Percentiles rank a stretch among this genome's conserved stretches.
phyloP scores from a whole-genome alignment of 345 rosid genomes.

The Sisymbrium irio region DNA sequence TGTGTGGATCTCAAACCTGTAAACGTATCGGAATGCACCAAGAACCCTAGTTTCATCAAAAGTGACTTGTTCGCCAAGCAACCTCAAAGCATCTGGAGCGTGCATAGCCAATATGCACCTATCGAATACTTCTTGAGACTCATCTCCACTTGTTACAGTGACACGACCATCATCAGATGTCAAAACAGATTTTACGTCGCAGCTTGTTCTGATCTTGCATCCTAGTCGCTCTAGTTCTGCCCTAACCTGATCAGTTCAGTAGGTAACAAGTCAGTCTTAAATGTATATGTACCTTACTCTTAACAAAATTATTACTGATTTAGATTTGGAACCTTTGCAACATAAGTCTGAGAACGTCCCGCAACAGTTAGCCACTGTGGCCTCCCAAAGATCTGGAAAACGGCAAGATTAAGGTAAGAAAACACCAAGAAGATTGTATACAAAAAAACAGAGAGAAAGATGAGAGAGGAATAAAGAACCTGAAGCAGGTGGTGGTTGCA shows the following conservation, averaged over 20 bases:
- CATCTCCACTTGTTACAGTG: constrained; percentile 48
- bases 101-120: constrained; percentile 64
- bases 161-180: constrained; percentile 45
- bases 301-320: no score
- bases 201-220: constrained; percentile 59
- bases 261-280: background rate
- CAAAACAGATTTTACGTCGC: constrained; percentile 52
- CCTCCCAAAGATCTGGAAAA: constrained; percentile 67
- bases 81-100: constrained; percentile 72
- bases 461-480: constrained; percentile 37
- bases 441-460: background rate
- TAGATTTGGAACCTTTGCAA: constrained; percentile 82
- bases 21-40: constrained; percentile 82
- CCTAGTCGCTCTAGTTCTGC: constrained; percentile 60
- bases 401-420: background rate
- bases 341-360: constrained; percentile 63
- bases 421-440: background rate
- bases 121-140: constrained; percentile 43
- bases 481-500: constrained; percentile 86
- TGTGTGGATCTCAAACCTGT: constrained; percentile 48
- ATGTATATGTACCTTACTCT: background rate
- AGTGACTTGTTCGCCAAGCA: constrained; percentile 66
- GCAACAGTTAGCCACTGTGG: constrained; percentile 91
- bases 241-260: constrained; percentile 52
- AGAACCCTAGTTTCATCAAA: constrained; percentile 71